phyloP scores from a whole-genome alignment of 2,329 filamentous ascomycete species.

The Mycosphaerella sp. region DNA sequence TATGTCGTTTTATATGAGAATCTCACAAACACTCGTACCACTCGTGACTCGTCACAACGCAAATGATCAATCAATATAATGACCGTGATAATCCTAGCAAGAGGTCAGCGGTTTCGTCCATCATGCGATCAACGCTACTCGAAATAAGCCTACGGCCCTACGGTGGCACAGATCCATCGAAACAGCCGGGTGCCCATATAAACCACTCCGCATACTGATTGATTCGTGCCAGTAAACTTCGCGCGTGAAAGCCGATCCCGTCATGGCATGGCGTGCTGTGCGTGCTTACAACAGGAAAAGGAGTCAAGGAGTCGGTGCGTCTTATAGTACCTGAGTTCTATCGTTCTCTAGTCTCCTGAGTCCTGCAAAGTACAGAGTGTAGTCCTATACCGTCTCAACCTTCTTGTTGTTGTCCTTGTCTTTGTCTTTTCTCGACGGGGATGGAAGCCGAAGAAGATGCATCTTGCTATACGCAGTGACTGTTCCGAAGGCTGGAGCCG shows the following conservation, averaged over 20 bases:
- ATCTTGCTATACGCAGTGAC: slow-evolving; percentile 13
- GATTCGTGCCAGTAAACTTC: neutral
- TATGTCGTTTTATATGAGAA: too few relatives aligned
- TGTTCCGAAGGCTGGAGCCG: slow-evolving; percentile 11
- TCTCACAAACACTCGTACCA: too few relatives aligned
- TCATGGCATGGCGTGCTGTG: neutral
- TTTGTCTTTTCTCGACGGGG: neutral
- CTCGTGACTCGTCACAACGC: too few relatives aligned
- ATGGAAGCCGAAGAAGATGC: neutral
- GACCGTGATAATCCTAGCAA: too few relatives aligned
- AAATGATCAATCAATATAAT: too few relatives aligned
- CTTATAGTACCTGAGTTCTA: neutral
- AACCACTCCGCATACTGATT: neutral
- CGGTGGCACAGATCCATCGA: too few relatives aligned
- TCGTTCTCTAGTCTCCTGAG: neutral
- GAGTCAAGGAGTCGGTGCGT: neutral
- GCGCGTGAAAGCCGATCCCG: neutral
- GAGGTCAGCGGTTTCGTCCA: too few relatives aligned
- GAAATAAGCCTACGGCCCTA: too few relatives aligned
- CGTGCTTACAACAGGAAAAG: neutral
- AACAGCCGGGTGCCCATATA: too few relatives aligned
- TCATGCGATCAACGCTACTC: too few relatives aligned
- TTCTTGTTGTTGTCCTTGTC: neutral
- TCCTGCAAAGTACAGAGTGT: too few relatives aligned
- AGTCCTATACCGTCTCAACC: too few relatives aligned